phyloP scores from a whole-genome alignment of 2,329 filamentous ascomycete species.

The Cladosporium sp. region DNA sequence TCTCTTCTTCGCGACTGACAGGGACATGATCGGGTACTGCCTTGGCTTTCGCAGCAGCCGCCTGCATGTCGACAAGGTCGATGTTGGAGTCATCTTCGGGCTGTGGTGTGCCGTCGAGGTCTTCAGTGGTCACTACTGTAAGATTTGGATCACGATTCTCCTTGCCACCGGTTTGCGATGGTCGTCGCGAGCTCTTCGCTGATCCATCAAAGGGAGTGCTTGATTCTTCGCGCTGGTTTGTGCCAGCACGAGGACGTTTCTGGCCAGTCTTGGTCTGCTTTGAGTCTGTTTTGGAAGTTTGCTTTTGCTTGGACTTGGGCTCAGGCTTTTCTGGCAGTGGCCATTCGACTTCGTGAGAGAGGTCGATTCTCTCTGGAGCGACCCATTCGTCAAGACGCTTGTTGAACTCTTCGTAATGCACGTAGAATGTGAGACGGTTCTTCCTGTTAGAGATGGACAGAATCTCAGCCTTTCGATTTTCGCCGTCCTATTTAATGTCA shows the following conservation, averaged over 20 bases:
- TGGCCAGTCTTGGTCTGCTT: conserved; percentile 42
- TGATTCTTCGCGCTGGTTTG: conserved; percentile 39
- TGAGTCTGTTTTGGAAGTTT: conserved; percentile 29
- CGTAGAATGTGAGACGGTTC: conserved; percentile 85
- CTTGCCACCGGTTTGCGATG: conserved; percentile 56
- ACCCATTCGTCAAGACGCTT: conserved; percentile 91
- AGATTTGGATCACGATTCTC: conserved; percentile 53
- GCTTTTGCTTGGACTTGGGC: conserved; percentile 74
- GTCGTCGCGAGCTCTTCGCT: conserved; percentile 46
- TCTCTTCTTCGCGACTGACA: conserved; percentile 83
- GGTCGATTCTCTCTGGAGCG: conserved; percentile 73
- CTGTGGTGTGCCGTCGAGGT: conserved; percentile 46
- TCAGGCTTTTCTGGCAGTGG: conserved; percentile 86
- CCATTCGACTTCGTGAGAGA: conserved; percentile 91
- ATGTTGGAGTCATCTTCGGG: conserved; percentile 50
- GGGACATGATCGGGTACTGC: conserved; percentile 43
- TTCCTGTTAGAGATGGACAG: conserved; percentile 90
- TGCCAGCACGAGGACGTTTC: conserved; percentile 43
- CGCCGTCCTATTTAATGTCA: conserved; percentile 58
- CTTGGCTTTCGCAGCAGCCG: conserved; percentile 52
- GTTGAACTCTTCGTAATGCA: conserved; percentile 98
- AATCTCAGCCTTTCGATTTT: conserved; percentile 88
- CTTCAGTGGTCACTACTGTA: conserved; percentile 41
- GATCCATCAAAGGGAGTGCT: conserved; percentile 46
- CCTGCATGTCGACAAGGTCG: conserved; percentile 50